Conservation (phyloP, 1,139 yeast species). For the Tardiomyces depauwii region DNA sequence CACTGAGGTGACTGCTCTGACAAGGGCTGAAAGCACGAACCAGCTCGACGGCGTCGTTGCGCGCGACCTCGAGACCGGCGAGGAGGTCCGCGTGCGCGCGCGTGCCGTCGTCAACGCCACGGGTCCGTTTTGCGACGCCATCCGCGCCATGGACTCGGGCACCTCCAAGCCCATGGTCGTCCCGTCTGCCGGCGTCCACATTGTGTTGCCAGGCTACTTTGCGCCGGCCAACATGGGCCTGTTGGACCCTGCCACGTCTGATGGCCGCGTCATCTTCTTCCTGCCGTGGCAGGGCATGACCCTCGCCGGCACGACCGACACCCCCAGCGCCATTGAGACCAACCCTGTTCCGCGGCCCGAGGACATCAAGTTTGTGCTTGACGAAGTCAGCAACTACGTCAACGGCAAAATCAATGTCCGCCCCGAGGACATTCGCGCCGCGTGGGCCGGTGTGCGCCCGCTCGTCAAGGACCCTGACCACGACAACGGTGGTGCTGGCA, state of each 20-base stretch:
- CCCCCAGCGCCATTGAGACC: constrained; percentile 47
- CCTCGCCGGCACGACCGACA: constrained; percentile 92
- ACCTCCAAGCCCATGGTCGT: constrained; percentile 65
- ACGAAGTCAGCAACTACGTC: constrained; percentile 81
- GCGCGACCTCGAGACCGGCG: constrained; percentile 51
- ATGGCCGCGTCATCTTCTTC: constrained; percentile 95
- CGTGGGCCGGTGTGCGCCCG: constrained; percentile 97
- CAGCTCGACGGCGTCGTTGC: constrained; percentile 70
- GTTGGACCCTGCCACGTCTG: constrained; percentile 84
- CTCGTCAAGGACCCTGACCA: constrained; percentile 78
- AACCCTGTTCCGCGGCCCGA: constrained; percentile 83
- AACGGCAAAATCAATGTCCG: constrained; percentile 66
- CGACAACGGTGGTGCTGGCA: constrained; percentile 25
- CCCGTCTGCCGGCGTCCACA: constrained; percentile 90
- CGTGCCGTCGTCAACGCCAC: constrained; percentile 85
- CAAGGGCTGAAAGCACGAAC: constrained; percentile 49
- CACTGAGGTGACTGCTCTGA: constrained; percentile 64
- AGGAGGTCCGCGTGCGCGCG: constrained; percentile 29
- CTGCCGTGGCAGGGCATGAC: constrained; percentile 98
- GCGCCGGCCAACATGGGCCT: constrained; percentile 84
- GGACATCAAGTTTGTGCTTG: constrained; percentile 79
- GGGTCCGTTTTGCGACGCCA: constrained; percentile 81
- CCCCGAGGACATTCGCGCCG: constrained; percentile 84
- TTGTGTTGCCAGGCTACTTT: constrained; percentile 85
- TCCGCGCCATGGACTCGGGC: constrained; percentile 73